Evolutionary conservation across 805 yeast genomes (phyloP).

Genomic region (Ogataea methanolica): DNA sequence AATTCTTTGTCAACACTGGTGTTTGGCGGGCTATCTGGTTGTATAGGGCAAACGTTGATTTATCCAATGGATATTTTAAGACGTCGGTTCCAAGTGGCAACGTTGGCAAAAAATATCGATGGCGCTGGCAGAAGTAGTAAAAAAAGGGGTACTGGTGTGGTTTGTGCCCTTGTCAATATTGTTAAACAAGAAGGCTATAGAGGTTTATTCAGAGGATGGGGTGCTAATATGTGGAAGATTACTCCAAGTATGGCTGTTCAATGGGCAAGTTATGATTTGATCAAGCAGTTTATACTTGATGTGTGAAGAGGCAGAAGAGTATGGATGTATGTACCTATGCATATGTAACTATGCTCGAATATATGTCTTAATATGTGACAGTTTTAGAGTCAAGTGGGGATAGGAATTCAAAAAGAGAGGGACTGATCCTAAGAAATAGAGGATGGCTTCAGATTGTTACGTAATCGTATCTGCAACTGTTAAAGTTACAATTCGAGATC

Average conservation of each 20-base stretch:
- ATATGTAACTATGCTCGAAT: too few species aligned
- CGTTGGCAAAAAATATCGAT: slow-evolving; percentile 65
- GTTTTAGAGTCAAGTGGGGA: too few species aligned
- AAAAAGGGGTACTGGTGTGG: slow-evolving; percentile 60
- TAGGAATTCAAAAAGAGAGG: too few species aligned
- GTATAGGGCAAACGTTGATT: slow-evolving; percentile 82
- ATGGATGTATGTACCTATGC: too few species aligned
- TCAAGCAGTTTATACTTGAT: slow-evolving; percentile 40
- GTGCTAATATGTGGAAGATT: slow-evolving; percentile 82
- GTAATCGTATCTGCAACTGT: too few species aligned
- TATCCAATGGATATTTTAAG: slow-evolving; percentile 90
- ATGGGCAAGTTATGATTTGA: slow-evolving; percentile 80
- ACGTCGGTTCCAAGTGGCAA: slow-evolving; percentile 85
- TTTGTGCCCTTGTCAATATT: slow-evolving; percentile 69
- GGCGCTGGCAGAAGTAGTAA: slow-evolving; percentile 60
- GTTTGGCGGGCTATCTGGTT: slow-evolving; percentile 86
- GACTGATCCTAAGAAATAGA: too few species aligned
- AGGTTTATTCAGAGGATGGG: slow-evolving; percentile 70
- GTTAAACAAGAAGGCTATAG: slow-evolving; percentile 66
- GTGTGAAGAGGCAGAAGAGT: neutral
- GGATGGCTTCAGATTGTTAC: too few species aligned
- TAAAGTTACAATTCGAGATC: too few species aligned
- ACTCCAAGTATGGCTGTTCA: slow-evolving; percentile 95
- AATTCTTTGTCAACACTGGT: slow-evolving; percentile 51
- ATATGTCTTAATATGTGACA: too few species aligned